Conservation (phyloP, 805 yeast species). For the Starmerella etchellsii region DNA sequence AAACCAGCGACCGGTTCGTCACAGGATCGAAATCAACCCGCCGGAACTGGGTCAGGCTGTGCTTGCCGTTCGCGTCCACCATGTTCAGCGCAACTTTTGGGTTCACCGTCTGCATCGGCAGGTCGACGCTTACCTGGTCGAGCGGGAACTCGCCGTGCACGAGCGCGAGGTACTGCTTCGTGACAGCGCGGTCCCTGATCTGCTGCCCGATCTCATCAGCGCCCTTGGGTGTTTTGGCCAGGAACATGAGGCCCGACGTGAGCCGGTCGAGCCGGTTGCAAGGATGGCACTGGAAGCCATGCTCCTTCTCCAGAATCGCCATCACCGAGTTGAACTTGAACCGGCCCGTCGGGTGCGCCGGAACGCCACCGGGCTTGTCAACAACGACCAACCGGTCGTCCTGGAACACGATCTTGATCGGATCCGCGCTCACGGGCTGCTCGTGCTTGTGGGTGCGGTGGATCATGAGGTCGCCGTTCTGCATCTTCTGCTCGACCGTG, state of each 20-base stretch:
- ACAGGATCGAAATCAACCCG: slow-evolving; percentile 56
- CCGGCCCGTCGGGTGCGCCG: slow-evolving; percentile 88
- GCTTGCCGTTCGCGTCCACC: slow-evolving; percentile 37
- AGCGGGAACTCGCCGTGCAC: slow-evolving; percentile 81
- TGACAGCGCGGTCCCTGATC: slow-evolving; percentile 53
- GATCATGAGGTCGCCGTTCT: slow-evolving; percentile 70
- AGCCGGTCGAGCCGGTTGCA: slow-evolving; percentile 82
- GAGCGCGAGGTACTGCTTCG: slow-evolving; percentile 74
- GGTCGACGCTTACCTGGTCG: slow-evolving; percentile 42
- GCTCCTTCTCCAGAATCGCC: slow-evolving; percentile 59
- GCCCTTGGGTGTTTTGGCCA: slow-evolving; percentile 69
- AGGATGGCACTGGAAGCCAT: slow-evolving; percentile 57
- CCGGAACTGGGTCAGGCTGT: slow-evolving; percentile 59
- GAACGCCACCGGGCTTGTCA: slow-evolving; percentile 89
- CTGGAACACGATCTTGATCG: slow-evolving; percentile 55
- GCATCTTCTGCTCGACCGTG: slow-evolving; percentile 46
- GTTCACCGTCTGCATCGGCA: slow-evolving; percentile 56
- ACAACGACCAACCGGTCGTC: slow-evolving; percentile 67
- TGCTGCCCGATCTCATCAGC: slow-evolving; percentile 67
- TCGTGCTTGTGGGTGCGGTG: slow-evolving; percentile 83
- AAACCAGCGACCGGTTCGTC: slow-evolving; percentile 46
- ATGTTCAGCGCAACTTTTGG: slow-evolving; percentile 62
- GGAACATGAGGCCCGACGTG: slow-evolving; percentile 86
- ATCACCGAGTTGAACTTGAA: slow-evolving; percentile 73
- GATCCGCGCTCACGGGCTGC: slow-evolving; percentile 56